phyloP scores from a whole-genome alignment of 768 basidiomycete species.

The Leccinellum albellum region DNA sequence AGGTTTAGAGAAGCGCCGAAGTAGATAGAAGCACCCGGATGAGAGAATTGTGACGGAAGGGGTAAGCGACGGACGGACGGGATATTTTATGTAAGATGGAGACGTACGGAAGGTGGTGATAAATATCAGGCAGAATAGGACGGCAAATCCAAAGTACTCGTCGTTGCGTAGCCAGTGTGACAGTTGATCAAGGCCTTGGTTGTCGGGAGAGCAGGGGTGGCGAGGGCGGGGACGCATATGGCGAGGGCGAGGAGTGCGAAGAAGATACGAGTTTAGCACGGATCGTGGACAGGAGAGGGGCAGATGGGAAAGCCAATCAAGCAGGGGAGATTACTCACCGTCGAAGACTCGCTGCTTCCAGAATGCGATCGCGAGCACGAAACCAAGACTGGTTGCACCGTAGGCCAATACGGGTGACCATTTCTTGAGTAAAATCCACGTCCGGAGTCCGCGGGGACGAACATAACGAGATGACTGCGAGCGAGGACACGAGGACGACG shows the following conservation, averaged over 20 bases:
- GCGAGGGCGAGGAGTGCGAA: neutral
- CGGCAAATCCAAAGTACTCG: conserved; percentile 67
- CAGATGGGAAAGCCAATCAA: conserved; percentile 1
- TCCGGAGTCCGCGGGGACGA: conserved; percentile 48
- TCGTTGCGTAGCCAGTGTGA: conserved; percentile 75
- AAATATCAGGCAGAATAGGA: conserved; percentile 81
- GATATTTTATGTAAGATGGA: conserved; percentile 2
- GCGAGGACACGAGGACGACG: conserved; percentile 14
- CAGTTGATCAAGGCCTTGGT: conserved; percentile 74
- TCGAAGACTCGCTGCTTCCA: conserved; percentile 81
- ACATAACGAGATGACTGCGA: conserved; percentile 32
- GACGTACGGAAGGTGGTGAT: conserved; percentile 82
- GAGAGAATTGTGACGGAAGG: conserved; percentile 1
- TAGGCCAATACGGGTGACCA: conserved; percentile 81
- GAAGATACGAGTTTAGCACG: conserved; percentile 1
- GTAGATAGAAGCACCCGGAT: conserved; percentile 6
- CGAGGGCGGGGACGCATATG: neutral
- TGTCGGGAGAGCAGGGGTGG: conserved; percentile 1
- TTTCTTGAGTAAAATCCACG: conserved; percentile 58
- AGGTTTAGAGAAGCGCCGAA: conserved; percentile 6
- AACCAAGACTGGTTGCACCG: conserved; percentile 69
- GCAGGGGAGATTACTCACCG: conserved; percentile 45
- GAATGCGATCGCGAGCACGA: conserved; percentile 77
- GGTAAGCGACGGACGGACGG: conserved; percentile 9
- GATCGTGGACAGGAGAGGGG: neutral